Percentiles rank a stretch among this genome's conserved stretches.
Conservation (phyloP, 192 early-diverging fungal genomes). For the Allomyces arbusculus region DNA sequence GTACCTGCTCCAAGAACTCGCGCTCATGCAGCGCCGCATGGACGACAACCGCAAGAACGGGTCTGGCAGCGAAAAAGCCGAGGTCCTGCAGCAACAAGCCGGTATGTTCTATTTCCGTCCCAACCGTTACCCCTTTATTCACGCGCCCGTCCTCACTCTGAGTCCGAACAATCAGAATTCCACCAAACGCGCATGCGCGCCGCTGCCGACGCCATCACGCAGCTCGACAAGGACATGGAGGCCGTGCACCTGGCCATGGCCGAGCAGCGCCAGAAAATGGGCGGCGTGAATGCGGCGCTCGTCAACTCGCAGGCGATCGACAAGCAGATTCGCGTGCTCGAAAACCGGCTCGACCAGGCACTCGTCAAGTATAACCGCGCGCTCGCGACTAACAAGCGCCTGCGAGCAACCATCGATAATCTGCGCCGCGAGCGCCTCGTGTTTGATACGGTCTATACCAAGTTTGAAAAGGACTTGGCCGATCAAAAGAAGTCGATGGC, state of each 20-base stretch:
- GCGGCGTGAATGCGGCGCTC: conserved; percentile 28
- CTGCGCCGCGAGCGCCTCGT: conserved; percentile 30
- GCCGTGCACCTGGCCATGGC: conserved; percentile 20
- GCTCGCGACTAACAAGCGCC: conserved; percentile 30
- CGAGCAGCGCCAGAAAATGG: conserved; percentile 20
- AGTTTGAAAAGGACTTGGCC: conserved; percentile 30
- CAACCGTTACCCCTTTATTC: no score
- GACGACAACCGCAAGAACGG: conserved; percentile 22
- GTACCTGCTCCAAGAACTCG: conserved; percentile 23
- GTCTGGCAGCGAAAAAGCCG: conserved; percentile 24
- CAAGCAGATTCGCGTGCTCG: conserved; percentile 29
- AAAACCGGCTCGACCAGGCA: conserved; percentile 32
- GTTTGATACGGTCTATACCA: conserved; percentile 36
- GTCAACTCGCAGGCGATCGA: conserved; percentile 25
- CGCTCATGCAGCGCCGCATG: conserved; percentile 21
- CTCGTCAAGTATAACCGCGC: conserved; percentile 39
- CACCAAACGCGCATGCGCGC: background rate
- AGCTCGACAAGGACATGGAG: conserved; percentile 15
- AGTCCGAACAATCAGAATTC: no score
- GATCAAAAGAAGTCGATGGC: conserved; percentile 42
- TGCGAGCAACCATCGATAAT: conserved; percentile 28
- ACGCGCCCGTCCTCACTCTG: no score
- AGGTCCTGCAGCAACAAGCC: conserved; percentile 27
- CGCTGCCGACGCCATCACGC: conserved; percentile 8
- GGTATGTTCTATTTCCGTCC: conserved; percentile 4